Conservation (phyloP, 2,329 filamentous ascomycete species). For the Apiospora pterosperma region DNA sequence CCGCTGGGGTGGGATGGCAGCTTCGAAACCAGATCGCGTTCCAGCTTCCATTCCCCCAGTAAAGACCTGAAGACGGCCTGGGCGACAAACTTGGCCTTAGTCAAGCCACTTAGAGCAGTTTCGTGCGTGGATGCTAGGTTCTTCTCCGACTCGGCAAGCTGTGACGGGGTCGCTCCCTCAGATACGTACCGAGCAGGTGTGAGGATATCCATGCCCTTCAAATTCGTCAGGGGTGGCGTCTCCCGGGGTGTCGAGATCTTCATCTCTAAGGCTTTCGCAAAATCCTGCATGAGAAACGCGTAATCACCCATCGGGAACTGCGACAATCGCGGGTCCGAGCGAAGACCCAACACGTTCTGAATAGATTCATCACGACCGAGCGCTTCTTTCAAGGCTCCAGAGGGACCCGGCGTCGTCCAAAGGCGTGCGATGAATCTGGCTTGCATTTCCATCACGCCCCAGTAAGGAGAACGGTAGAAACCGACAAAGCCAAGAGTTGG, state of each 20-base stretch:
- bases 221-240: conserved; percentile 37
- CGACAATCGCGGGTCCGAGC: conserved; percentile 47
- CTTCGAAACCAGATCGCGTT: conserved; percentile 51
- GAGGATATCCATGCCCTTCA: conserved; percentile 48
- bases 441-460: conserved; percentile 87
- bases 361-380: conserved; percentile 42
- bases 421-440: conserved; percentile 62
- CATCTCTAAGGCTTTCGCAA: conserved; percentile 57
- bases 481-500: conserved; percentile 74
- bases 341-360: conserved; percentile 45
- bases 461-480: conserved; percentile 81
- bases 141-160: conserved; percentile 34
- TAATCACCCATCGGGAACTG: conserved; percentile 88
- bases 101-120: conserved; percentile 38
- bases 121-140: conserved; percentile 45
- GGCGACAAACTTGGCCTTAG: conserved; percentile 51
- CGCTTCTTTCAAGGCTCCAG: conserved; percentile 32
- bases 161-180: conserved; percentile 32
- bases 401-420: conserved; percentile 43
- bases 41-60: conserved; percentile 66
- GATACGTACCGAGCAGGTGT: conserved; percentile 53
- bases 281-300: conserved; percentile 69
- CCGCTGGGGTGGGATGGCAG: conserved; percentile 60
- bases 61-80: conserved; percentile 68
- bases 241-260: conserved; percentile 32